Conservation (phyloP, 1,284 basidiomycete species). For the Malassezia nana region DNA sequence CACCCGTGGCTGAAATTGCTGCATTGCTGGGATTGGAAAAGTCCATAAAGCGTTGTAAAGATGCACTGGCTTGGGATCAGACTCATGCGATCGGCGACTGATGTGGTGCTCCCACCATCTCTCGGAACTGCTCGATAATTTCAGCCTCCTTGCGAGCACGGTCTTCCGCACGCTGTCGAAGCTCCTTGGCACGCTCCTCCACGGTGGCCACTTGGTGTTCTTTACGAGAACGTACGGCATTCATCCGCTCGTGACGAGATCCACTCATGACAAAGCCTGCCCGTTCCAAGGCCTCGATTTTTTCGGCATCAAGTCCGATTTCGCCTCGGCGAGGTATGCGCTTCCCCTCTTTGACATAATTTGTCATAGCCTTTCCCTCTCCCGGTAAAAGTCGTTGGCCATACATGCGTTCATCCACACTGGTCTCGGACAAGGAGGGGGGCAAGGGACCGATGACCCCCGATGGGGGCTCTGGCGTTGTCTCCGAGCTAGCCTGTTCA, state of each 20-base stretch:
- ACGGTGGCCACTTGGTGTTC: constrained; percentile 89
- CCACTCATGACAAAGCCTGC: constrained; percentile 99
- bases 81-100: not conserved
- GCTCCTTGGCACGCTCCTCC: constrained; percentile 86
- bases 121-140: constrained; percentile 50
- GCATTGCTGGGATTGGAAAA: constrained; percentile 2
- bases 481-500: too few relatives aligned
- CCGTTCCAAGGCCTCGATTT: constrained; percentile 75
- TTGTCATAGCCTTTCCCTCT: constrained; percentile 93
- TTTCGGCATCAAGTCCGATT: constrained; percentile 76
- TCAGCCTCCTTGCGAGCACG: constrained; percentile 69
- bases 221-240: constrained; percentile 87
- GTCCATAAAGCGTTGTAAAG: constrained; percentile 1
- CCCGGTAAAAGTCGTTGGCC: constrained; percentile 78
- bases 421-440: not conserved
- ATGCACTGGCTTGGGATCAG: constrained; percentile 8
- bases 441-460: not conserved
- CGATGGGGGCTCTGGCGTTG: too few relatives aligned
- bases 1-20: constrained; percentile 17
- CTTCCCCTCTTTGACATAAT: constrained; percentile 75
- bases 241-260: constrained; percentile 73
- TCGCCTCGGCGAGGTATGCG: constrained; percentile 97
- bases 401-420: constrained; percentile 48
- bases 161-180: constrained; percentile 88
- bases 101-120: constrained; percentile 31